Conservation (phyloP, 257 asterid species). For the Salvia hispanica region DNA sequence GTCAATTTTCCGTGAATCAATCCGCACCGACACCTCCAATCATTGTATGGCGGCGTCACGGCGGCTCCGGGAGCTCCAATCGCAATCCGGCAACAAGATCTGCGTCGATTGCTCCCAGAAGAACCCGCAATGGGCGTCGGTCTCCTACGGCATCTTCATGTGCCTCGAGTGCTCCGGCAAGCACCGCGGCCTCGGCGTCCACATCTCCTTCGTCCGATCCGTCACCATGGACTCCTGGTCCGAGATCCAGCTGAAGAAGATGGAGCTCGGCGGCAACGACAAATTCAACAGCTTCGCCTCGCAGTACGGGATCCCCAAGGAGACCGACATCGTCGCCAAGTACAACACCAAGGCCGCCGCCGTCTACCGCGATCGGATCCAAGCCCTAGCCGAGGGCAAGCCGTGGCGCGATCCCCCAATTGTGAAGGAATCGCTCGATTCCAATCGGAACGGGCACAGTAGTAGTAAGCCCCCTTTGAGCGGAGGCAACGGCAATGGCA, state of each 20-base stretch:
- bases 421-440: constrained; percentile 53
- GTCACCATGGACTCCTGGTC: constrained; percentile 99
- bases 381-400: constrained; percentile 85
- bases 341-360: constrained; percentile 81
- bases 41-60: constrained; percentile 73
- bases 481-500: constrained; percentile 38
- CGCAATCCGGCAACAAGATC: constrained; percentile 79
- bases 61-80: constrained; percentile 86
- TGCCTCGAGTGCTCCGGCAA: constrained; percentile 96
- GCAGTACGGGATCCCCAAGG: constrained; percentile 70
- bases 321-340: constrained; percentile 73
- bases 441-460: constrained; percentile 20
- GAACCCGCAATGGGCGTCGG: constrained; percentile 98
- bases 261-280: constrained; percentile 89
- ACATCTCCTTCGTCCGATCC: constrained; percentile 95
- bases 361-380: constrained; percentile 77
- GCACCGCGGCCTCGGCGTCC: constrained; percentile 96
- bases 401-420: constrained; percentile 91
- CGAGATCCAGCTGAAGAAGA: constrained; percentile 85
- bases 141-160: constrained; percentile 88
- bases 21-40: constrained; percentile 13
- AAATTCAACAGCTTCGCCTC: constrained; percentile 58
- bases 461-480: constrained; percentile 62
- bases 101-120: constrained; percentile 90
- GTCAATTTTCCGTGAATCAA: not conserved